Evolutionary conservation across 2,329 filamentous ascomycete genomes (phyloP).

Genomic region (Passalora sequoiae): DNA sequence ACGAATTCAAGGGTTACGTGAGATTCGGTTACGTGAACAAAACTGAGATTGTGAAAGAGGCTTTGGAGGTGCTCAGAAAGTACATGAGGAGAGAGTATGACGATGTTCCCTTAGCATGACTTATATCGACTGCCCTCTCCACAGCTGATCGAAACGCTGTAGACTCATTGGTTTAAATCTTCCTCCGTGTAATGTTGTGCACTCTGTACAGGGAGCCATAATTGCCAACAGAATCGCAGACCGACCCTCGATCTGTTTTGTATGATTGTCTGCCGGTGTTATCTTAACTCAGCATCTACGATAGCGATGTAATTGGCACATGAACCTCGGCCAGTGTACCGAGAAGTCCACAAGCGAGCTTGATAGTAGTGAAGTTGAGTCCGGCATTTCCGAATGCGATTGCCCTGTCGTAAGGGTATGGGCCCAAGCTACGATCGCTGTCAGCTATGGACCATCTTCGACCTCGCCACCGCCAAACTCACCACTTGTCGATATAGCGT

Average conservation of each 20-base stretch:
- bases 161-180: too few species aligned
- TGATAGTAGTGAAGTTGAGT: slow-evolving; percentile 13
- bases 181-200: too few species aligned
- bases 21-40: slow-evolving; percentile 71
- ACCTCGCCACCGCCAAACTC: slow-evolving; percentile 7
- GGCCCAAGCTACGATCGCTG: slow-evolving; percentile 14
- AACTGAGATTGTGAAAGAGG: slow-evolving; percentile 63
- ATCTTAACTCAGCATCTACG: too few species aligned
- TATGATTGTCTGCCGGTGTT: too few species aligned
- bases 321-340: slow-evolving; percentile 13
- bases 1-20: slow-evolving; percentile 69
- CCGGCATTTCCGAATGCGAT: slow-evolving; percentile 19
- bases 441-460: neutral
- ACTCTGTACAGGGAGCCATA: too few species aligned
- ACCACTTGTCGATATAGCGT: slow-evolving; percentile 22
- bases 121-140: too few species aligned
- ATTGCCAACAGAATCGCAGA: too few species aligned
- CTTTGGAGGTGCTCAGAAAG: slow-evolving; percentile 51
- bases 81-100: slow-evolving; percentile 56
- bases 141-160: too few species aligned
- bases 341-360: slow-evolving; percentile 13
- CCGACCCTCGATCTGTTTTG: too few species aligned
- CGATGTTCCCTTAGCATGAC: slow-evolving; percentile 47
- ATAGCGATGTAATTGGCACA: slow-evolving; percentile 19
- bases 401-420: slow-evolving; percentile 21